phyloP scores from a whole-genome alignment of 257 asterid genomes.

The Solanum arcanum region DNA sequence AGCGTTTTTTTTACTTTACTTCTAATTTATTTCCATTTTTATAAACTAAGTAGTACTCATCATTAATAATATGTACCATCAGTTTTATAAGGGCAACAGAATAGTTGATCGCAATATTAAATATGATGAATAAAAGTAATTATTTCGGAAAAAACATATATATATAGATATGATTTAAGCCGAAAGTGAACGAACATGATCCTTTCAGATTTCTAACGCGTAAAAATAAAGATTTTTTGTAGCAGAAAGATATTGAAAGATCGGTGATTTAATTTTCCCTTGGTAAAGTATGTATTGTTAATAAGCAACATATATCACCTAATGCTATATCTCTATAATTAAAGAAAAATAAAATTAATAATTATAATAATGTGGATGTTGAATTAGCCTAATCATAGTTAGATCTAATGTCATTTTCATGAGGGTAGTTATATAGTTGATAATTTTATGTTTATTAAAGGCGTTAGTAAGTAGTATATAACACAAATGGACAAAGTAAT shows the following conservation, averaged over 20 bases:
- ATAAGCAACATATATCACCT: neutral
- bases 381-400: neutral
- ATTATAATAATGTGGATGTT: neutral
- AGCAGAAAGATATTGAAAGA: neutral
- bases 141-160: too few species aligned
- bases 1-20: neutral
- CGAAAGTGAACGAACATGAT: too few species aligned
- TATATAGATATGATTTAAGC: too few species aligned
- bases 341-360: too few species aligned
- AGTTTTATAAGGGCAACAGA: too few species aligned
- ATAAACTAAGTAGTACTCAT: too few species aligned
- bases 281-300: neutral
- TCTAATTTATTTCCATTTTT: too few species aligned
- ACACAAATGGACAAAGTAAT: neutral
- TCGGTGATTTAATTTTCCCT: neutral
- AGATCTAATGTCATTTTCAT: neutral
- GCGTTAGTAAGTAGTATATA: neutral
- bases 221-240: too few species aligned
- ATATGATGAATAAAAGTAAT: too few species aligned
- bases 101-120: too few species aligned
- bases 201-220: too few species aligned
- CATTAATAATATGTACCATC: neutral
- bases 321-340: neutral
- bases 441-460: neutral
- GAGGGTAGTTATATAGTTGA: neutral